Evolutionary conservation across 164 flowering plant genomes (phyloP).

Genomic region (Santalum album): DNA sequence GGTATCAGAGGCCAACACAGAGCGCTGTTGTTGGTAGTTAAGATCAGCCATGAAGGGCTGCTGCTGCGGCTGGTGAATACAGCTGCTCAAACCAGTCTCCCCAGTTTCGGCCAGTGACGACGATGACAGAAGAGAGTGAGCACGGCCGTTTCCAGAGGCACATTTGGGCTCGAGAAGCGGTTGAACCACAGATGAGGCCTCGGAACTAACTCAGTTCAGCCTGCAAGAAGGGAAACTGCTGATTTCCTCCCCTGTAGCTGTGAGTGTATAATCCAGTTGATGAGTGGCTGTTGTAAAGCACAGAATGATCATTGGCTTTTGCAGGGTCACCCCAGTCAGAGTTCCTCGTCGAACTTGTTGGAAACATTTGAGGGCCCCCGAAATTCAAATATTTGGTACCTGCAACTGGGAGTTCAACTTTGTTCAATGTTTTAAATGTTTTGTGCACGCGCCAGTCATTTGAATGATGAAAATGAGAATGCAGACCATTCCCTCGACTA

Average conservation of each 20-base stretch:
- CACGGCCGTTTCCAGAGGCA: constrained; percentile 22
- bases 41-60: constrained; percentile 17
- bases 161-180: constrained; percentile 15
- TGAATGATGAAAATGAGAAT: no score
- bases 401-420: constrained; percentile 7
- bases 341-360: constrained; percentile 22
- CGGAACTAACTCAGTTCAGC: constrained; percentile 11
- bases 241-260: constrained; percentile 24
- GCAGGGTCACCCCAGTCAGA: constrained; percentile 37
- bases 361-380: constrained; percentile 27
- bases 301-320: constrained; percentile 33
- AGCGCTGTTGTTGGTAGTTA: constrained; percentile 11
- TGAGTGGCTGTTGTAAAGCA: constrained; percentile 18
- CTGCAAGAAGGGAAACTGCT: constrained; percentile 35
- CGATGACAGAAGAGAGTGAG: constrained; percentile 85
- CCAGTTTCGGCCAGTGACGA: constrained; percentile 22
- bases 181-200: constrained; percentile 13
- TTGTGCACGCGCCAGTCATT: no score
- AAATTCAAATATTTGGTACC: constrained; percentile 41
- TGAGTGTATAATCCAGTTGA: constrained; percentile 20
- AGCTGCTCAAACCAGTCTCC: constrained; percentile 23
- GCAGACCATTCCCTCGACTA: no score
- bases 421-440: no score
- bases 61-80: constrained; percentile 10
- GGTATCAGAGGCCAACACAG: constrained; percentile 14